Conservation (phyloP, 2,329 filamentous ascomycete genomes). For the Alternaria viburni region DNA sequence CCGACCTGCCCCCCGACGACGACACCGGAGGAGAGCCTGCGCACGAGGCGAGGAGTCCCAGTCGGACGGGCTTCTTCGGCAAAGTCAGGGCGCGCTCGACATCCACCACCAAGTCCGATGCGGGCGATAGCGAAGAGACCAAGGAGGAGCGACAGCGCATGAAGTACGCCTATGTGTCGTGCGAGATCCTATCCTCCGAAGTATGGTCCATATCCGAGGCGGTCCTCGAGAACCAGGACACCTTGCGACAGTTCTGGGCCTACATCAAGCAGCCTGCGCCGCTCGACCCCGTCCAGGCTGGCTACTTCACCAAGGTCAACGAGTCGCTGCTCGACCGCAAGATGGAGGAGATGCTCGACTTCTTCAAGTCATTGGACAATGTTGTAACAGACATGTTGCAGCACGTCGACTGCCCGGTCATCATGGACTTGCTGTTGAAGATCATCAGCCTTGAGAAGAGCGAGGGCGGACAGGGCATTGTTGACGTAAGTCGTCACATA, state of each 20-base stretch:
- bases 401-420: slow-evolving; percentile 96
- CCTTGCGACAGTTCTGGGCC: slow-evolving; percentile 86
- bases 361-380: slow-evolving; percentile 82
- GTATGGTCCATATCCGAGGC: slow-evolving; percentile 97
- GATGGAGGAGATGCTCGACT: slow-evolving; percentile 93
- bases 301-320: slow-evolving; percentile 99
- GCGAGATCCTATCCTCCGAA: slow-evolving; percentile 92
- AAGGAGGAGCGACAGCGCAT: slow-evolving; percentile 89
- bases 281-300: slow-evolving; percentile 89
- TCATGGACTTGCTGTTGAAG: slow-evolving; percentile 96
- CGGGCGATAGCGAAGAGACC: slow-evolving; percentile 61
- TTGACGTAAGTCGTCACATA: slow-evolving; percentile 70
- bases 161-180: slow-evolving; percentile 91
- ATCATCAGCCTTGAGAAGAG: slow-evolving; percentile 95
- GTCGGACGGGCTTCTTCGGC: slow-evolving; percentile 54
- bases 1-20: slow-evolving; percentile 49
- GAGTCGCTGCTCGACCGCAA: slow-evolving; percentile 98
- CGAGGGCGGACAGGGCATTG: slow-evolving; percentile 88
- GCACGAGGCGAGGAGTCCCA: slow-evolving; percentile 43
- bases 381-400: slow-evolving; percentile 85
- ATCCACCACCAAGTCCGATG: slow-evolving; percentile 51
- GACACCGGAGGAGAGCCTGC: slow-evolving; percentile 54
- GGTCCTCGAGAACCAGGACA: slow-evolving; percentile 80
- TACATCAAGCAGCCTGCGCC: slow-evolving; percentile 85
- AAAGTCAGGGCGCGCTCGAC: slow-evolving; percentile 54